These are phyloP conservation scores for Pseudogymnoascus sp. DNA, from an alignment of 2,329 filamentous ascomycete species.

Conservation along the genomic window DNA sequence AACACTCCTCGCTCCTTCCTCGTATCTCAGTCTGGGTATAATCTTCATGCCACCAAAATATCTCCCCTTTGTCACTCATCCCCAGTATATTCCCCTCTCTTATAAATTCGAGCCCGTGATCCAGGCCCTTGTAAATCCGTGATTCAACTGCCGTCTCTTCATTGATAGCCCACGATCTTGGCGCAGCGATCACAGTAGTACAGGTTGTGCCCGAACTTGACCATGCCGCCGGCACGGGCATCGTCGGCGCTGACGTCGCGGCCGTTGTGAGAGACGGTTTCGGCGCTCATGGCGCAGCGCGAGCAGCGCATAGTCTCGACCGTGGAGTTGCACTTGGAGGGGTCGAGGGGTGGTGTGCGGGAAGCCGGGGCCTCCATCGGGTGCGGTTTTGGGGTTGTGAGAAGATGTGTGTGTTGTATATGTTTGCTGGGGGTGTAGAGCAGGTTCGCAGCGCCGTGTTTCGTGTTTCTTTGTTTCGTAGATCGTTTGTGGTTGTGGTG, in stretches of 20 bases:
- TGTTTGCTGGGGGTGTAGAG: neutral
- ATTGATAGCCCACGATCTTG: conserved; percentile 57
- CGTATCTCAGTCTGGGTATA: neutral
- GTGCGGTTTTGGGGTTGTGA: neutral
- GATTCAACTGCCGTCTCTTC: conserved; percentile 24
- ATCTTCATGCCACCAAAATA: neutral
- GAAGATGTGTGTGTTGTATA: neutral
- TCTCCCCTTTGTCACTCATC: neutral
- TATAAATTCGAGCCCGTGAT: neutral
- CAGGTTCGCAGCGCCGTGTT: neutral
- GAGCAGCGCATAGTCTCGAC: conserved; percentile 57
- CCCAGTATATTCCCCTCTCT: neutral
- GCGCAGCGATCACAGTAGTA: conserved; percentile 61
- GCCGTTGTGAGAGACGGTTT: conserved; percentile 42
- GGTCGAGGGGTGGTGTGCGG: neutral
- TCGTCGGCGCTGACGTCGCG: conserved; percentile 42
- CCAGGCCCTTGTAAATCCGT: neutral
- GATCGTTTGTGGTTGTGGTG: neutral
- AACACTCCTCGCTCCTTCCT: neutral
- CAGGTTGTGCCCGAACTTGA: conserved; percentile 56
- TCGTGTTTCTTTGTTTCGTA: neutral
- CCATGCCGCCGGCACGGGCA: conserved; percentile 52
- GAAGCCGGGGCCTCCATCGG: neutral
- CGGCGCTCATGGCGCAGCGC: conserved; percentile 52
- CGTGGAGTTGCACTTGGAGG: conserved; percentile 16